phyloP scores from a whole-genome alignment of 768 basidiomycete species.

The Tulasnella sp. region DNA sequence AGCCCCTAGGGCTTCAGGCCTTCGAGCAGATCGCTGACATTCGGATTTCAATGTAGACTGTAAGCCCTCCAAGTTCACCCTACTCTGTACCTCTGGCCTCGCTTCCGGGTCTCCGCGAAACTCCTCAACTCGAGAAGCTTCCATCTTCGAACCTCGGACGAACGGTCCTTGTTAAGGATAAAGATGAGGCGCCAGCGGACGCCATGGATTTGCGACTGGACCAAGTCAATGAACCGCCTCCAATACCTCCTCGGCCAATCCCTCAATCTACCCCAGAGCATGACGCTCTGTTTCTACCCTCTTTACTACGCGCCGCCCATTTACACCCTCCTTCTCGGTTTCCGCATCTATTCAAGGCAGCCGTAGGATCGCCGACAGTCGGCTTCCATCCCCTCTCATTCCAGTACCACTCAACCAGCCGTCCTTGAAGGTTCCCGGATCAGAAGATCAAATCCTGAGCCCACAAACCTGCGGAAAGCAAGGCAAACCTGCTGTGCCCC shows the following conservation, averaged over 20 bases:
- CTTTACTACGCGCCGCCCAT: too few species aligned
- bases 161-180: background rate
- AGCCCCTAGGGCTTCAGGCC: background rate
- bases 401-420: background rate
- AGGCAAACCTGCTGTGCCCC: background rate
- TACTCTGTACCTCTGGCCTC: background rate
- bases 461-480: background rate
- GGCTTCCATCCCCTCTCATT: background rate
- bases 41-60: background rate
- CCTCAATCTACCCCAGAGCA: background rate
- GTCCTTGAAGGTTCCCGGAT: background rate
- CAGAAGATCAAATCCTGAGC: background rate
- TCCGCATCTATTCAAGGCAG: background rate
- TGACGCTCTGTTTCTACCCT: background rate
- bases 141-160: background rate
- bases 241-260: background rate
- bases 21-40: background rate
- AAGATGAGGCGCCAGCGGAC: background rate
- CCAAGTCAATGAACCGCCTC: background rate
- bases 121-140: background rate
- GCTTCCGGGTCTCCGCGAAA: background rate
- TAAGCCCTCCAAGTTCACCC: background rate
- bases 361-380: background rate
- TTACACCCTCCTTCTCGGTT: background rate
- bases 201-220: background rate